Base-by-base conservation (phyloP, 2,329 filamentous ascomycete species). In the Rhytidhysteron rufulum region DNA sequence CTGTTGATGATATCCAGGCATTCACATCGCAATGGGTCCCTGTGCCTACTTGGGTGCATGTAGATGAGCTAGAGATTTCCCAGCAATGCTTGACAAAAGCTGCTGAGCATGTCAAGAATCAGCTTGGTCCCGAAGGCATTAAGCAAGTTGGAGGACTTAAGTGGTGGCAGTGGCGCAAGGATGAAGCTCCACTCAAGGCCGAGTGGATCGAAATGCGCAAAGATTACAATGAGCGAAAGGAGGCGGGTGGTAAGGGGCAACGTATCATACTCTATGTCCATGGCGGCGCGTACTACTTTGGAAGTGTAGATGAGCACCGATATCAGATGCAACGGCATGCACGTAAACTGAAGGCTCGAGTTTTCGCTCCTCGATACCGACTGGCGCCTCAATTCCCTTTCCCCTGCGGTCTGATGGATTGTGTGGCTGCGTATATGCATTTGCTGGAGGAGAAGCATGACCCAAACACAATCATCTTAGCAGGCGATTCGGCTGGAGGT, bases 241-340 rank as follows among this genome's bases (percentile, higher is more conserved):
- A 78, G 56, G 68, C 69, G 1, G 69, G 69, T 13, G 39, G 44
- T 15, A 74, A 76, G 17, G 78, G 79, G 15, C 82, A 82, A 51
- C 81, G 89, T 38, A 82, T 95, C 42, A 95, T 97, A 79, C 72
- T 98, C 18, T 97, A 97, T 66, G 75, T 97, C 17, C 93, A 97
- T 58, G 93, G 93, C 11, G 91, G 91, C 5, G 91, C 86, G 16
- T 97, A 95, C 67, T 98, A 84, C 68, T 97, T 98, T 62, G 91
- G 93, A 11, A 94, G 88, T 53, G 84, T 96, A 27, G 90, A 96
- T 59, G 90, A 95, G 65, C 93, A 97, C 70, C 83, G 93, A n/a
- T 97, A 97, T 68, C 91, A 97, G 73, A 82, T 98, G 75, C 93
- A 98, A 66, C 79, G 91, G 35, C 90, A 97, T 74, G 93, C 93